phyloP scores from a whole-genome alignment of 1,139 yeast genomes.

The Kodamaea anthophila region DNA sequence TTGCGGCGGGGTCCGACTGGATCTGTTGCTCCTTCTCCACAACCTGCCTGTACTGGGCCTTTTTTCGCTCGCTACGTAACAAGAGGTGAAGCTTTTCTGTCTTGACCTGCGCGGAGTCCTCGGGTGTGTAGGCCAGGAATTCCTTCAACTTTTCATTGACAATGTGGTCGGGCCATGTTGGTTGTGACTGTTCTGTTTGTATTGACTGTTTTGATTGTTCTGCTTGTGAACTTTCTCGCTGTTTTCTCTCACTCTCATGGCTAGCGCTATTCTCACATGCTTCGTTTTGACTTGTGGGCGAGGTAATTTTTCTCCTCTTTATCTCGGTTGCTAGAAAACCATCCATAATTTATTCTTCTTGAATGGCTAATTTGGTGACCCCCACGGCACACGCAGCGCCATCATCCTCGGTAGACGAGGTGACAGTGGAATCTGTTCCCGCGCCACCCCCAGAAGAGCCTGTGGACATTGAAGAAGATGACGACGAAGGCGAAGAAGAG shows the following conservation, averaged over 20 bases:
- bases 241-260: no score
- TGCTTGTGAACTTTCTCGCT: not conserved
- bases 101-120: conserved; percentile 19
- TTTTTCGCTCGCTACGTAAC: conserved; percentile 14
- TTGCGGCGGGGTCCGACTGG: conserved; percentile 11
- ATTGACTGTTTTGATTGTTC: no score
- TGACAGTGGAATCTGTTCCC: conserved; percentile 4
- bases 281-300: no score
- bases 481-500: conserved; percentile 10
- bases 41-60: conserved; percentile 12
- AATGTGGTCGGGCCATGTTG: conserved; percentile 14
- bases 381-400: conserved; percentile 5
- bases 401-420: conserved; percentile 4
- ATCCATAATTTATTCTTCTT: no score
- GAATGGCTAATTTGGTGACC: conserved; percentile 6
- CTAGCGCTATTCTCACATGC: no score
- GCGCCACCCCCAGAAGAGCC: conserved; percentile 2
- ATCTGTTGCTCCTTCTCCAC: conserved; percentile 19
- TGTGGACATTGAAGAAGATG: conserved; percentile 6
- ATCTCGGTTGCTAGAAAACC: not conserved
- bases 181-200: no score
- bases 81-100: conserved; percentile 21
- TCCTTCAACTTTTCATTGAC: conserved; percentile 18
- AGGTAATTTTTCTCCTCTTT: no score
- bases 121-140: conserved; percentile 15